These are phyloP conservation scores for Penicillium verrucosum DNA, from an alignment of 2,329 filamentous ascomycete genomes.

Conservation along the genomic window DNA sequence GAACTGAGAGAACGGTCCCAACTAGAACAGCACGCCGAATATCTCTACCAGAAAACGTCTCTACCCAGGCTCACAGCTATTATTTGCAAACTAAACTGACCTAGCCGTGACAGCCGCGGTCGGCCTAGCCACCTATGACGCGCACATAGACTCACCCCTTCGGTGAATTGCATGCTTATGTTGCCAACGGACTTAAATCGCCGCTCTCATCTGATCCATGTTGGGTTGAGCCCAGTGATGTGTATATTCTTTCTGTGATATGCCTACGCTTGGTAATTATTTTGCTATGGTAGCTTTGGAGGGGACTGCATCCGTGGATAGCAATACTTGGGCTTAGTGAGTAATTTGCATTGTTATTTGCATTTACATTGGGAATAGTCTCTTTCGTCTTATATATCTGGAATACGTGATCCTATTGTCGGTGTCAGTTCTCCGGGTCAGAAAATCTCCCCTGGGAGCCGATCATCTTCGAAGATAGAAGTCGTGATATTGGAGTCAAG, in stretches of 20 bases:
- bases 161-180: neutral
- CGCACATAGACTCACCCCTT: neutral
- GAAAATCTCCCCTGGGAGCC: constrained; percentile 39
- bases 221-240: neutral
- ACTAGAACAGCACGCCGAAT: neutral
- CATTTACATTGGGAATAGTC: neutral
- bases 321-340: constrained; percentile 10
- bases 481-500: constrained; percentile 16
- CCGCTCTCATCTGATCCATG: neutral
- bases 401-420: neutral
- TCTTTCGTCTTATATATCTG: neutral
- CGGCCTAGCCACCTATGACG: neutral
- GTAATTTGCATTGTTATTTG: neutral
- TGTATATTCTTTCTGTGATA: constrained; percentile 26
- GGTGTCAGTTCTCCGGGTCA: constrained; percentile 22
- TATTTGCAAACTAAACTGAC: neutral
- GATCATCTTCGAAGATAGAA: constrained; percentile 43
- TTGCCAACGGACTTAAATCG: neutral
- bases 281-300: constrained; percentile 36
- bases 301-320: neutral
- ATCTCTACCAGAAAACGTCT: neutral
- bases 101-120: neutral
- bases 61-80: neutral
- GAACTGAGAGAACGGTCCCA: neutral
- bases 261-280: constrained; percentile 37